Percentiles rank a stretch among this genome's conserved stretches.
These are phyloP conservation scores for Cadophora sp. DNA, from an alignment of 2,329 filamentous ascomycete species.

Conservation along the genomic window DNA sequence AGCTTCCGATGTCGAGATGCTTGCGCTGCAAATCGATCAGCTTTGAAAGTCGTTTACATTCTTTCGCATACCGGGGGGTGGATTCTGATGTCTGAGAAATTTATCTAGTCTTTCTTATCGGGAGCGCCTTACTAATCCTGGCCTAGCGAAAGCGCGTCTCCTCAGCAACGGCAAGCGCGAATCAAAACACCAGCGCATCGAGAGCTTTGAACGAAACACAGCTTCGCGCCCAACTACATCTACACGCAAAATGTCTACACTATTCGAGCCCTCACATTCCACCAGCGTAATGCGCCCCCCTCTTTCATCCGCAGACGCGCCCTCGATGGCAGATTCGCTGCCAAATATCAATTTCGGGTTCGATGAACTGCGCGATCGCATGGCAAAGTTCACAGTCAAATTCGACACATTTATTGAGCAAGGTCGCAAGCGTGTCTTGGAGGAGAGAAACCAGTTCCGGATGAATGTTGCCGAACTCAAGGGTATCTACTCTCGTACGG, in stretches of 20 bases:
- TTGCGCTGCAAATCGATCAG: not conserved
- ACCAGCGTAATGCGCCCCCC: slow-evolving; percentile 57
- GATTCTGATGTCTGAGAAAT: slow-evolving; percentile 12
- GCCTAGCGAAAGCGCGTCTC: slow-evolving; percentile 19
- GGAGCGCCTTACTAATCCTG: slow-evolving; percentile 11
- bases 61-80: not conserved
- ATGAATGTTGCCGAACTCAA: slow-evolving; percentile 89
- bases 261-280: slow-evolving; percentile 74
- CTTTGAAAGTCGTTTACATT: not conserved
- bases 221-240: slow-evolving; percentile 8
- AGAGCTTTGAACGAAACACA: slow-evolving; percentile 7
- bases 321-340: slow-evolving; percentile 77
- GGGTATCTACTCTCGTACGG: slow-evolving; percentile 60
- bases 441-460: slow-evolving; percentile 93
- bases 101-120: slow-evolving; percentile 19
- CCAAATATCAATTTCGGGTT: slow-evolving; percentile 95
- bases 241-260: slow-evolving; percentile 56
- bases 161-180: slow-evolving; percentile 23
- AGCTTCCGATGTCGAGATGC: not conserved
- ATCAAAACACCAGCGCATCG: slow-evolving; percentile 16
- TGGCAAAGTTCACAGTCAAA: slow-evolving; percentile 87
- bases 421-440: slow-evolving; percentile 85
- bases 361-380: slow-evolving; percentile 91
- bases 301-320: slow-evolving; percentile 62
- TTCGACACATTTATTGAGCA: slow-evolving; percentile 96